phyloP scores from a whole-genome alignment of 2,329 filamentous ascomycete genomes.

The Ophiostoma ips region DNA sequence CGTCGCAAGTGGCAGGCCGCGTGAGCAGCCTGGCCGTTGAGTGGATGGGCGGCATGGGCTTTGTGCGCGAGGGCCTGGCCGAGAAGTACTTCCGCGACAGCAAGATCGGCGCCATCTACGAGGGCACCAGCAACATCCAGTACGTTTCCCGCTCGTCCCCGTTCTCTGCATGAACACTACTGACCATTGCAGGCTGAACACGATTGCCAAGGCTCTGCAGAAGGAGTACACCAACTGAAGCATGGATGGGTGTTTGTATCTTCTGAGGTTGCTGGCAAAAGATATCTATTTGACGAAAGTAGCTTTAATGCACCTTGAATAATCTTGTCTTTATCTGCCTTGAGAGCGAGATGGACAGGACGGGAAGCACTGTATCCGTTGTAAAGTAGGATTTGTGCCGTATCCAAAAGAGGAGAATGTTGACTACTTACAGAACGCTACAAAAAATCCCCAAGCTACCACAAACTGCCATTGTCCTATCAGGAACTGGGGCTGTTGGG shows the following conservation, averaged over 20 bases:
- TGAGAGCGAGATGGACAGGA: too few species aligned
- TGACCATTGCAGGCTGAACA: conserved; percentile 38
- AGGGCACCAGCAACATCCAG: conserved; percentile 74
- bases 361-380: too few species aligned
- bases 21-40: conserved; percentile 81
- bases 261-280: neutral
- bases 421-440: too few species aligned
- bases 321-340: too few species aligned
- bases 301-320: too few species aligned
- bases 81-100: conserved; percentile 97
- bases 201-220: conserved; percentile 48
- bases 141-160: conserved; percentile 21
- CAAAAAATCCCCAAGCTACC: too few species aligned
- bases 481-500: too few species aligned
- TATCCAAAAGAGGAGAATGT: too few species aligned
- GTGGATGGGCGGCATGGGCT: conserved; percentile 99
- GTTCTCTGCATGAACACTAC: neutral
- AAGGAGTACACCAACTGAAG: conserved; percentile 39
- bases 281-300: too few species aligned
- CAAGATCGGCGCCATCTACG: conserved; percentile 97
- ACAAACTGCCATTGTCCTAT: too few species aligned
- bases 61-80: conserved; percentile 86
- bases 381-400: too few species aligned
- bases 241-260: neutral
- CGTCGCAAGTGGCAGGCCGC: conserved; percentile 79